phyloP scores from a whole-genome alignment of 345 rosid species.

The Salix arbutifolia region DNA sequence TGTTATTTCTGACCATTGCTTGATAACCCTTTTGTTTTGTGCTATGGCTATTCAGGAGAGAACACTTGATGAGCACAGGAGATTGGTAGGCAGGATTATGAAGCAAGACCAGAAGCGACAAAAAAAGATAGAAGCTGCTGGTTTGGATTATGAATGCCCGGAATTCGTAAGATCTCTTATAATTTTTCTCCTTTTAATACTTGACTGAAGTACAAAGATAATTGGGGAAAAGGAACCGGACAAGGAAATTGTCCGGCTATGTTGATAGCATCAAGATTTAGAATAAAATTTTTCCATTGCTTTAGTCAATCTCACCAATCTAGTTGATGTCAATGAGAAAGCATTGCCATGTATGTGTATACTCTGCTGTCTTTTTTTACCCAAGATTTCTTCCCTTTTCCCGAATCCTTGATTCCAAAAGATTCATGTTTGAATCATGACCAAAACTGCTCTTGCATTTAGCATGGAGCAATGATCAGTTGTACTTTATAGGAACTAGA shows the following conservation, averaged over 20 bases:
- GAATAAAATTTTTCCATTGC: not conserved
- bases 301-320: not conserved
- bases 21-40: not conserved
- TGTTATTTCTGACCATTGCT: not conserved
- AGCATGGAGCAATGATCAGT: not conserved
- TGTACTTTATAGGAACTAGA: not conserved
- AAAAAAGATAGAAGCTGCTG: slow-evolving; percentile 72
- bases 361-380: not conserved
- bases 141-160: slow-evolving; percentile 81
- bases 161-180: slow-evolving; percentile 58
- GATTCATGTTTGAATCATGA: not conserved
- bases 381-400: not conserved
- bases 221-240: not conserved
- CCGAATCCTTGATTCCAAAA: not conserved
- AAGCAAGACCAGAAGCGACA: slow-evolving; percentile 59
- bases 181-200: not conserved
- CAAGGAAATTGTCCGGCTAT: not conserved
- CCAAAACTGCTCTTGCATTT: not conserved
- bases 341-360: not conserved
- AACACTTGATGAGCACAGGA: slow-evolving; percentile 76
- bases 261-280: not conserved
- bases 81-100: slow-evolving; percentile 59
- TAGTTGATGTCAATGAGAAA: not conserved
- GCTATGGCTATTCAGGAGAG: slow-evolving; percentile 49
- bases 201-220: not conserved